Percentiles rank a stretch among this genome's conserved stretches.
Conservation (phyloP, 257 asterid genomes). For the Cynanchum wilfordii region DNA sequence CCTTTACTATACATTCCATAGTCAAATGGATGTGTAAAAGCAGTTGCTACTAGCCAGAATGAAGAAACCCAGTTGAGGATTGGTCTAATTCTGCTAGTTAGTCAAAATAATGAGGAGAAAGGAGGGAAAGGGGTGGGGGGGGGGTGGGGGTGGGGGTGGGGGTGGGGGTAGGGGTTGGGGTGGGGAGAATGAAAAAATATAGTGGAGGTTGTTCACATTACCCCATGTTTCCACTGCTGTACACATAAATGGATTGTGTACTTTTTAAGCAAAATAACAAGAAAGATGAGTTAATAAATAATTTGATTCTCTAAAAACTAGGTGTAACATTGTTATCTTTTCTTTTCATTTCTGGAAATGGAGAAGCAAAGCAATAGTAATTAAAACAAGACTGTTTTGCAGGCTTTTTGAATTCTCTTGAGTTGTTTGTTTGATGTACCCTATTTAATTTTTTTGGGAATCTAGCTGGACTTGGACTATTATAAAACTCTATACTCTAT, state of each 20-base stretch:
- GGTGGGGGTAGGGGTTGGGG: background rate
- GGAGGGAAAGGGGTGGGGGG: background rate
- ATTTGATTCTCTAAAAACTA: background rate
- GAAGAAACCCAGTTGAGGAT: background rate
- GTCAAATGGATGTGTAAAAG: background rate
- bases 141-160: background rate
- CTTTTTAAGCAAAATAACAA: background rate
- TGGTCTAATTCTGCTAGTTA: background rate
- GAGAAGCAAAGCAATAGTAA: background rate
- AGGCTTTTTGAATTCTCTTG: background rate
- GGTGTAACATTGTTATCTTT: background rate
- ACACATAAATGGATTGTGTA: background rate
- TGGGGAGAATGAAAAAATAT: background rate
- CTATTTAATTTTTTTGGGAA: background rate
- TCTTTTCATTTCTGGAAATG: slow-evolving; percentile 2
- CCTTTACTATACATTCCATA: background rate
- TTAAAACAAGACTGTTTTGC: background rate
- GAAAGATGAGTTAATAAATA: background rate
- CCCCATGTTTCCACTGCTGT: background rate
- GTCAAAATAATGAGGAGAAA: background rate
- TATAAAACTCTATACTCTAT: background rate
- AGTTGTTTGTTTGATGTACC: no score
- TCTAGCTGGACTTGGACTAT: slow-evolving; percentile 6
- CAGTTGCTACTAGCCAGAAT: background rate
- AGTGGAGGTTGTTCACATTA: background rate